phyloP scores from a whole-genome alignment of 306 rosid species.

The Cicer arietinum region DNA sequence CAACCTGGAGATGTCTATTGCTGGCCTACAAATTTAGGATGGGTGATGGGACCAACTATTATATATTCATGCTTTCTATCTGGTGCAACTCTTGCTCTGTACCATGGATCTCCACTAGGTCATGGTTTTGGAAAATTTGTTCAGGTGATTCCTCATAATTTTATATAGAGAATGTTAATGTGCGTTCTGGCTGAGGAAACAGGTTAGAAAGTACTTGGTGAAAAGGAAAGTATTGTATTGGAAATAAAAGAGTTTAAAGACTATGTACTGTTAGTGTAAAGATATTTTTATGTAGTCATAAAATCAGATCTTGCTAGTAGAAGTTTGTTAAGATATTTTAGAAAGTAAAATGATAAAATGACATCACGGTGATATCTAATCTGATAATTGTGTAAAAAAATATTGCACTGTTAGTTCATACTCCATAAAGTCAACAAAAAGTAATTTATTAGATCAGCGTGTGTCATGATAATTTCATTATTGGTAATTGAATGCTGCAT shows the following conservation, averaged over 20 bases:
- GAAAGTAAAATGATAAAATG: neutral
- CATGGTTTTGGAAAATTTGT: conserved; percentile 88
- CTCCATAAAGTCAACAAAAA: neutral
- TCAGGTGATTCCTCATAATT: conserved; percentile 63
- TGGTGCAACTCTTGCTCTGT: conserved; percentile 90
- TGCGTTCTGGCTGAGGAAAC: neutral
- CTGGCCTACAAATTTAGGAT: conserved; percentile 95
- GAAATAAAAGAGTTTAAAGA: neutral
- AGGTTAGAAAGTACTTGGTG: neutral
- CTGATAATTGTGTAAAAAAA: neutral
- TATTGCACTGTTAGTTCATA: neutral
- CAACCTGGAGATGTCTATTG: conserved; percentile 75
- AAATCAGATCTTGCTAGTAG: too few relatives aligned
- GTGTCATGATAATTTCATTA: neutral
- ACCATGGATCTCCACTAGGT: conserved; percentile 96
- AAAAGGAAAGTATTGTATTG: neutral
- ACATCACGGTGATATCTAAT: too few relatives aligned
- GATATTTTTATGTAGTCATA: too few relatives aligned
- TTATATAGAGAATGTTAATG: neutral
- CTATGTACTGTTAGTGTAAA: neutral
- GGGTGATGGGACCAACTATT: conserved; percentile 88
- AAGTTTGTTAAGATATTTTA: neutral
- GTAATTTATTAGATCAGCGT: neutral
- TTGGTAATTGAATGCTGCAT: neutral
- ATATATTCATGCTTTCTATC: conserved; percentile 70